Evolutionary conservation across 352 stramenopile species (phyloP).

Genomic region (Pythium dissimile): DNA sequence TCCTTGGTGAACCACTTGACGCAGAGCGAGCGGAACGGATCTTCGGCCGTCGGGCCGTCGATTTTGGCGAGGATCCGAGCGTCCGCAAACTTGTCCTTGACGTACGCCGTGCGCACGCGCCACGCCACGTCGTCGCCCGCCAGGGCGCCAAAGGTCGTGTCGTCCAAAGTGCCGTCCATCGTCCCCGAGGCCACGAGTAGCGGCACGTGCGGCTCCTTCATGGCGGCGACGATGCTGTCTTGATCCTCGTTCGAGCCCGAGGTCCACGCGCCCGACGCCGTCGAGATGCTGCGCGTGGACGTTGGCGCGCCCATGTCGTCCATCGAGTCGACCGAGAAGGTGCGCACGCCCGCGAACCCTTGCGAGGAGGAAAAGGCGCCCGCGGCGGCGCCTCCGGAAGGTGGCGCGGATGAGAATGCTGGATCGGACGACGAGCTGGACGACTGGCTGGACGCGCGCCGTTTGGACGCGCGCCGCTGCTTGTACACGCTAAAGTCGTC

Average conservation of each 20-base stretch:
- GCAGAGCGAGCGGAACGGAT: conserved; percentile 45
- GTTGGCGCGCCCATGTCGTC: neutral
- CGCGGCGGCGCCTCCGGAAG: neutral
- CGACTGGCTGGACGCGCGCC: neutral
- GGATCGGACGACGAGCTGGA: too few species aligned
- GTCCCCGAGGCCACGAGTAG: conserved; percentile 38
- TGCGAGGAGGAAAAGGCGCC: neutral
- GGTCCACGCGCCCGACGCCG: conserved; percentile 10
- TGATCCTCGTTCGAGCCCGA: conserved; percentile 5
- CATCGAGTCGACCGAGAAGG: conserved; percentile 18
- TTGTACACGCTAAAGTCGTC: conserved; percentile 29
- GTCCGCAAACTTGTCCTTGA: conserved; percentile 51
- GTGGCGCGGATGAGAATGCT: too few species aligned
- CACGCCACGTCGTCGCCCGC: conserved; percentile 38
- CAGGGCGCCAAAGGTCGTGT: conserved; percentile 44
- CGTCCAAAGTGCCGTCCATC: conserved; percentile 47
- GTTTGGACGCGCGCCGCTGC: conserved; percentile 14
- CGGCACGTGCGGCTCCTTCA: conserved; percentile 26
- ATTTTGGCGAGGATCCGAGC: conserved; percentile 40
- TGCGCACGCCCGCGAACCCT: neutral
- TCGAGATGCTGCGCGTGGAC: conserved; percentile 8
- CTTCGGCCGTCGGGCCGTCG: conserved; percentile 20
- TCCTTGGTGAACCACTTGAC: conserved; percentile 65
- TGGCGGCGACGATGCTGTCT: conserved; percentile 13
- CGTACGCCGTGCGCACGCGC: conserved; percentile 41